Conservation (phyloP, 2,329 filamentous ascomycete genomes). For the Pseudogymnoascus sp. region DNA sequence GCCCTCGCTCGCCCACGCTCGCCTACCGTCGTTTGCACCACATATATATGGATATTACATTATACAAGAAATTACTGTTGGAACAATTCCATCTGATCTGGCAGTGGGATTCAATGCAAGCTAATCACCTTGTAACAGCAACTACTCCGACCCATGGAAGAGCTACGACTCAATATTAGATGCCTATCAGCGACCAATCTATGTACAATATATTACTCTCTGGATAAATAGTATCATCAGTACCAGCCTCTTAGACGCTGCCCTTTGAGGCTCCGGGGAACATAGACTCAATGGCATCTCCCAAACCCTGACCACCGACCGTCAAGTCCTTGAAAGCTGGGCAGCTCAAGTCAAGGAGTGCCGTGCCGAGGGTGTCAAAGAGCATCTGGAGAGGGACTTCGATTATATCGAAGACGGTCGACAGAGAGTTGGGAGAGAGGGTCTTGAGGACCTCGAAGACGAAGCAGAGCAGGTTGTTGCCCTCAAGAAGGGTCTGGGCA, state of each 20-base stretch:
- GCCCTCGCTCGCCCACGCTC: too few relatives aligned
- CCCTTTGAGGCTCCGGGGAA: constrained; percentile 12
- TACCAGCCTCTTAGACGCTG: background rate
- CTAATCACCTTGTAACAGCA: background rate
- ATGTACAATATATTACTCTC: constrained; percentile 1
- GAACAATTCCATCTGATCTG: background rate
- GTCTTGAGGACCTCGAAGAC: constrained; percentile 33
- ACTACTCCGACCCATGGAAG: background rate
- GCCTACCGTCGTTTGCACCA: too few relatives aligned
- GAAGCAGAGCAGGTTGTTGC: constrained; percentile 41
- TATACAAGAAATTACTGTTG: background rate
- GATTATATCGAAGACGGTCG: constrained; percentile 31
- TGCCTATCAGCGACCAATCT: background rate
- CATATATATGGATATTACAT: background rate
- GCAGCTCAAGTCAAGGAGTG: constrained; percentile 25
- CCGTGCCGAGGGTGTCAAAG: constrained; percentile 26
- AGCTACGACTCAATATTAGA: background rate
- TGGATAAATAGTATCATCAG: background rate
- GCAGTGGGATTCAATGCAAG: background rate
- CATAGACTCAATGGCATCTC: constrained; percentile 11
- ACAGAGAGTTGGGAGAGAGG: constrained; percentile 35
- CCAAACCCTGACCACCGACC: constrained; percentile 12
- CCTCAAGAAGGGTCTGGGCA: constrained; percentile 34
- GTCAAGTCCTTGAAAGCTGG: constrained; percentile 25
- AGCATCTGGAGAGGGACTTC: constrained; percentile 27